phyloP scores from a whole-genome alignment of 257 asterid species.

The Gardenia jasminoides region DNA sequence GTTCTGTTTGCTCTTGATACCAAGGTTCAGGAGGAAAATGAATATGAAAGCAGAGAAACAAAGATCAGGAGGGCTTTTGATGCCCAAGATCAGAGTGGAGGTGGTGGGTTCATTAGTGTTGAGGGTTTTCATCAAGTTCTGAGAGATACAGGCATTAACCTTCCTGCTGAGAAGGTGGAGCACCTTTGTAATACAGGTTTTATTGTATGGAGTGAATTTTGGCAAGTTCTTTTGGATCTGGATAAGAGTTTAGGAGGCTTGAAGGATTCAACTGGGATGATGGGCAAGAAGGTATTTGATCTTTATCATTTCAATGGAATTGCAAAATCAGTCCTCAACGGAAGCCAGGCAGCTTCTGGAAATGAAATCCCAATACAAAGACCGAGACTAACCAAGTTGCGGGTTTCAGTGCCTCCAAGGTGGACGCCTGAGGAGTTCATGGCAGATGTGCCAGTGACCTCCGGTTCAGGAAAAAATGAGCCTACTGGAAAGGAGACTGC shows the following conservation, averaged over 20 bases:
- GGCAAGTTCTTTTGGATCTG: constrained; percentile 80
- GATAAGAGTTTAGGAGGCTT: constrained; percentile 84
- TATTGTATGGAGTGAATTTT: constrained; percentile 93
- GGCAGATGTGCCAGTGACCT: constrained; percentile 41
- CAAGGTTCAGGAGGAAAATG: constrained; percentile 89
- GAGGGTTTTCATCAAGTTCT: constrained; percentile 87
- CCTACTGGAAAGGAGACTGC: constrained; percentile 31
- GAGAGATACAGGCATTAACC: constrained; percentile 52
- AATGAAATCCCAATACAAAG: constrained; percentile 60
- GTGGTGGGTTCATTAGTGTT: constrained; percentile 94
- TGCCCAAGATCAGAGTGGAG: constrained; percentile 95
- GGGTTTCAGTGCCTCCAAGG: constrained; percentile 92
- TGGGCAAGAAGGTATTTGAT: constrained; percentile 86
- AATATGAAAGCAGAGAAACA: constrained; percentile 70
- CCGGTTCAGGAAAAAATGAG: constrained; percentile 35
- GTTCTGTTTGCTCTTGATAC: constrained; percentile 84
- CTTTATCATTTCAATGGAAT: constrained; percentile 94
- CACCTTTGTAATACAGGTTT: constrained; percentile 67
- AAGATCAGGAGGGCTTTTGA: constrained; percentile 86
- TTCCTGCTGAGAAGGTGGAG: constrained; percentile 68
- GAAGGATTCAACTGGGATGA: constrained; percentile 75
- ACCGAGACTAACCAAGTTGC: constrained; percentile 75
- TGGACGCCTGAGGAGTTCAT: constrained; percentile 96
- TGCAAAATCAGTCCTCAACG: constrained; percentile 69
- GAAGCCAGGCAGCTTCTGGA: constrained; percentile 43